Conservation (phyloP, 2,329 filamentous ascomycete genomes). For the Fusarium xyrophilum region DNA sequence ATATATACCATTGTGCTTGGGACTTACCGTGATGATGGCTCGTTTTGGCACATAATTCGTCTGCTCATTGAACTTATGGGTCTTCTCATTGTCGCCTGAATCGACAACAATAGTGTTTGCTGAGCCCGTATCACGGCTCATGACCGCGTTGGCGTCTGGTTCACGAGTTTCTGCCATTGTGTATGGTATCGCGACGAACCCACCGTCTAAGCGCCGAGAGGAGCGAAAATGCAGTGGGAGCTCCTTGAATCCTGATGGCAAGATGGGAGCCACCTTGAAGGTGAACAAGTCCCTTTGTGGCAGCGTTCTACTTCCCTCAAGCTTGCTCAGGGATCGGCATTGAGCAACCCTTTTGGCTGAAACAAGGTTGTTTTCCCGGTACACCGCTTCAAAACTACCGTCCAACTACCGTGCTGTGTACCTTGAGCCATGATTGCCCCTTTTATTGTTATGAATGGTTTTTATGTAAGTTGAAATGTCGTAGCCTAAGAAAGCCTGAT, state of each 20-base stretch:
- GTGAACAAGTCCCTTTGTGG: neutral
- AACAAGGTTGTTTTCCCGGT: neutral
- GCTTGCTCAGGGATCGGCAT: conserved; percentile 4
- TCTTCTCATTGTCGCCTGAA: conserved; percentile 29
- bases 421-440: neutral
- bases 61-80: conserved; percentile 59
- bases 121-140: conserved; percentile 11
- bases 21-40: conserved; percentile 58
- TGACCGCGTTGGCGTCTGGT: neutral
- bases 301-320: neutral
- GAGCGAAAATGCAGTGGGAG: neutral
- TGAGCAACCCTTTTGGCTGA: conserved; percentile 22
- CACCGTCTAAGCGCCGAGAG: neutral
- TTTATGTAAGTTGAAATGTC: neutral
- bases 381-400: conserved; percentile 5
- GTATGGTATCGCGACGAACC: neutral
- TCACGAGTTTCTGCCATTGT: neutral
- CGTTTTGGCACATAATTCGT: conserved; percentile 61
- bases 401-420: neutral
- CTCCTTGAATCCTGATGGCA: neutral
- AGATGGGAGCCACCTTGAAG: neutral
- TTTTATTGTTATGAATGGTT: neutral
- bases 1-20: accelerated
- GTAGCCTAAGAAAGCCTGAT: neutral
- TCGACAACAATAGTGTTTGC: conserved; percentile 5